Base-by-base conservation (phyloP, 768 basidiomycete genomes). In the Gelatoporia subvermispora region DNA sequence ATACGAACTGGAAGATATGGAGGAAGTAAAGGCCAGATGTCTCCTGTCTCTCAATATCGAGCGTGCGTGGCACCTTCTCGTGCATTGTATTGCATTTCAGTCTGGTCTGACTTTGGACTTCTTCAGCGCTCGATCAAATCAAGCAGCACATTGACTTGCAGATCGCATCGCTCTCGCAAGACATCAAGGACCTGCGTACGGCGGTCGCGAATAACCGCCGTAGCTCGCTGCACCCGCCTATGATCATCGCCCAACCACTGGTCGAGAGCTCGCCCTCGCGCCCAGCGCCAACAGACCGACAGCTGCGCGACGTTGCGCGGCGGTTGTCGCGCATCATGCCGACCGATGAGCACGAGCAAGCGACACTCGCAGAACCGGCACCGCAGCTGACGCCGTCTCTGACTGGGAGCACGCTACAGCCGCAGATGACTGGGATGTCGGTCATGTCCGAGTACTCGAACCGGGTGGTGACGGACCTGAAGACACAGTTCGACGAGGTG, bases 81-180 rank as follows among this genome's bases (percentile, higher is more conserved):
- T 17, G 16, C 38, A 38, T 17, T n/a, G 40, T 55, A 15, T 34
- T 18, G 8, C n/a, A 31, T n/a, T 21, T 52, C 28, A 5, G 22
- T 48, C 21, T 46, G 53, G 39, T 49, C 28, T 39, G 13, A 56
- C 38, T 34, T 13, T 15, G 9, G 5, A 21, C n/a, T 34, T 45
- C 7, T 35, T 17, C 58, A 99, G 95, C 93, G 20, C 83, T 98
- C 47, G 94, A 99, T 67, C 95, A 98, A 65, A 95, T 99, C 66
- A 97, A 95, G 64, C 93, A 97, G 61, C 95, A 99, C 63, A 94
- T 99, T 56, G 95, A 99, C 60, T 60, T 81, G 2, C 93, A 95
- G 59, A 94, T 99, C 52, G 83, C 88, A 0, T 72, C 72, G 0
- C 72, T 99, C 16, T 82, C 90, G 24, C 85, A 86, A 54, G 93